Conservation (phyloP, 495 filamentous ascomycete species). For the Hypoxylon trugodes region DNA sequence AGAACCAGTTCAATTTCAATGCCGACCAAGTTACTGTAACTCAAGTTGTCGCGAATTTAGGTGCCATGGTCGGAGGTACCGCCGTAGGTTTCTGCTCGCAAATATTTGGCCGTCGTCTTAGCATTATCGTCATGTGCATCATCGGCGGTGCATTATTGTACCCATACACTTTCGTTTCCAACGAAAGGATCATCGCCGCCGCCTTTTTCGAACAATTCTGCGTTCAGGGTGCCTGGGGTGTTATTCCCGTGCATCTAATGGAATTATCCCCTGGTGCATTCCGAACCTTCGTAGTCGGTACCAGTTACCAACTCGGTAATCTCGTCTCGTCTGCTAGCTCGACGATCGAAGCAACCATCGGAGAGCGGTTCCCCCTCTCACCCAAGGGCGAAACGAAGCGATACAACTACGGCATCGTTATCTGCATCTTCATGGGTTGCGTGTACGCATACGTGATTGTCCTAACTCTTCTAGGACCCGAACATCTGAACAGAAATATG, state of each 20-base stretch:
- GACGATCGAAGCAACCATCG: constrained; percentile 86
- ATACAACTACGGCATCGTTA: constrained; percentile 88
- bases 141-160: constrained; percentile 82
- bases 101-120: constrained; percentile 83
- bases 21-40: constrained; percentile 79
- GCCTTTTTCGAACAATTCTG: constrained; percentile 95
- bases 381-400: constrained; percentile 55
- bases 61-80: constrained; percentile 81
- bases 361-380: constrained; percentile 79
- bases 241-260: constrained; percentile 88
- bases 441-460: constrained; percentile 86
- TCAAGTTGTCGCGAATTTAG: constrained; percentile 85
- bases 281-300: constrained; percentile 85
- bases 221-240: constrained; percentile 87
- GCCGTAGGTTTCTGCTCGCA: constrained; percentile 79
- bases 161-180: constrained; percentile 77
- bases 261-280: constrained; percentile 83
- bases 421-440: constrained; percentile 92
- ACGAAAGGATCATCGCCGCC: constrained; percentile 71
- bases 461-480: constrained; percentile 78
- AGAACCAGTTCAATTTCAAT: constrained; percentile 78
- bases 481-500: constrained; percentile 71
- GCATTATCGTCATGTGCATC: constrained; percentile 78
- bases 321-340: constrained; percentile 79
- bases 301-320: constrained; percentile 86